These are phyloP conservation scores for Dendrothele bispora DNA, from an alignment of 768 basidiomycete genomes.

Conservation along the genomic window DNA sequence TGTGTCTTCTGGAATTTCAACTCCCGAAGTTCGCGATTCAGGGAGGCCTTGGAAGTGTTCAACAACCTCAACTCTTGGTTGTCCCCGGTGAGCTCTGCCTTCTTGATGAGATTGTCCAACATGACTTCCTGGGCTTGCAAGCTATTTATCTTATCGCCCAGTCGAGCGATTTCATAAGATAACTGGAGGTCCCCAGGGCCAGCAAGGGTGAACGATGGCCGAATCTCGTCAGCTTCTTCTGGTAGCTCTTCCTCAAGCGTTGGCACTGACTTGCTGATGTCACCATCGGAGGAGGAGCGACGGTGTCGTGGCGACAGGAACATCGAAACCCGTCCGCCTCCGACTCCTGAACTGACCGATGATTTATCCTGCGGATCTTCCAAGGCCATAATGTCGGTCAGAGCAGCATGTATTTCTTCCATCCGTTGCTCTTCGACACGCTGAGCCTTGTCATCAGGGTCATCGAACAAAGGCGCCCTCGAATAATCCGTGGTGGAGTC, in stretches of 20 bases:
- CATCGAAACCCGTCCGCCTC: constrained; percentile 6
- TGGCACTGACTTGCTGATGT: constrained; percentile 47
- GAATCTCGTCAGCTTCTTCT: constrained; percentile 41
- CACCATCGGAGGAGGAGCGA: constrained; percentile 34
- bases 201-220: constrained; percentile 68
- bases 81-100: constrained; percentile 93
- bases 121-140: constrained; percentile 80
- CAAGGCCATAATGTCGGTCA: constrained; percentile 92
- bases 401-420: constrained; percentile 94
- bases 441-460: constrained; percentile 70
- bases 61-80: constrained; percentile 83
- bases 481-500: constrained; percentile 52
- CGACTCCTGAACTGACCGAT: background rate
- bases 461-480: constrained; percentile 76
- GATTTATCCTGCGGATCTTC: constrained; percentile 45
- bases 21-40: constrained; percentile 82
- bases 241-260: constrained; percentile 44
- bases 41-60: constrained; percentile 75
- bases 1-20: constrained; percentile 88
- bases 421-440: constrained; percentile 81
- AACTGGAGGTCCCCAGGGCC: constrained; percentile 89
- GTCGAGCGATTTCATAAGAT: constrained; percentile 79
- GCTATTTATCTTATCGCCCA: constrained; percentile 73
- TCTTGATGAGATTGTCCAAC: constrained; percentile 86
- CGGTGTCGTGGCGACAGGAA: constrained; percentile 14